Evolutionary conservation across 345 rosid species (phyloP), one percentile per base, ranked within the genome.

Genomic region (Citrus medica): DNA sequence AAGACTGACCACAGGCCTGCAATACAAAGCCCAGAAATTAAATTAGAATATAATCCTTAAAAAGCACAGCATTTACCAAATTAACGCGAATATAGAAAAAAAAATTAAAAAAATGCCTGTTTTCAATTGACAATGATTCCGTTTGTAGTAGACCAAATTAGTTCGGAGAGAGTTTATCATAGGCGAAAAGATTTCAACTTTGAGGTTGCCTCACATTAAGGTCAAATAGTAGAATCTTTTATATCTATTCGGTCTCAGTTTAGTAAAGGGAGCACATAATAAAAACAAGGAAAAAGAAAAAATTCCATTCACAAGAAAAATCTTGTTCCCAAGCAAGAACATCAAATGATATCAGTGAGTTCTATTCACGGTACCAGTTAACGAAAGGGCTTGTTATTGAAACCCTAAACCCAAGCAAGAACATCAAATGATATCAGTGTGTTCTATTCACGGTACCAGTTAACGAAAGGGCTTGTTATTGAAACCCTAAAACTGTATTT

Each of bases 1-100:
- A 51, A 95, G 97, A 81, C 98, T 89, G 82, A 95, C 90, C 78
- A 95, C 85, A 78, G 98, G 98, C 90, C 98, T 93, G 93, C 89
- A 83, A 77, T 84, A 68, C 16, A 75, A 80, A 46, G 53, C 25
- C 42, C 83, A 70, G 32, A 78, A 69, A 48, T 38, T 30, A 64
- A 62, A 76, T 74, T 19, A 78, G 59, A 35, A 60, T 8, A 51
- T 24, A 56, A 46, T 61, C 24, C 27, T 16, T 3, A 56, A 69
- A 14, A 59, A 2, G 8, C 46, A 59, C 7, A 48, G 56, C 53
- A 37, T 38, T 62, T 24, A 33, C 4, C 56, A 37, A 37, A 38
- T 40, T 16, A 60, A 61, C 2, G 35, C 4, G 21, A 48, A 48
- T 25, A 13, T 27, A 51, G 21, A 27, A 12, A 2, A 9, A 9